These are phyloP conservation scores for Boletus reticulatus DNA, from an alignment of 768 basidiomycete genomes.

Conservation along the genomic window DNA sequence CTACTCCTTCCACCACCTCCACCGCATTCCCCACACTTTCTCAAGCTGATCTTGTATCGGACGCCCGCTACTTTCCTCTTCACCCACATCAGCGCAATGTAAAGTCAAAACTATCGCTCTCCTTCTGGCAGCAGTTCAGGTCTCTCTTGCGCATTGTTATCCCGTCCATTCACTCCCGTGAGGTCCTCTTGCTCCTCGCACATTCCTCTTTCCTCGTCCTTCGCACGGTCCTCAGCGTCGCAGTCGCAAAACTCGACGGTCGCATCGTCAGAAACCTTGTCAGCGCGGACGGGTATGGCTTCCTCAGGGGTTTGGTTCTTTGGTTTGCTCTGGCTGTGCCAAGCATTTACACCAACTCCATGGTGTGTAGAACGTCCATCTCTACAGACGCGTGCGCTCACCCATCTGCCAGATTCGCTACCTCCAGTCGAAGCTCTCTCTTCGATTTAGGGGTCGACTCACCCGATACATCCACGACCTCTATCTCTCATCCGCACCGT, in stretches of 20 bases:
- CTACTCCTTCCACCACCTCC: constrained; percentile 52
- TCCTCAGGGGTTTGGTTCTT: constrained; percentile 72
- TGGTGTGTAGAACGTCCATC: constrained; percentile 47
- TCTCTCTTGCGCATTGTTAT: constrained; percentile 72
- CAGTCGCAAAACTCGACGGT: constrained; percentile 87
- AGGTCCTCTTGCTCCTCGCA: constrained; percentile 66
- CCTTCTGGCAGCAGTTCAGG: constrained; percentile 69
- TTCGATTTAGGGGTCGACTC: constrained; percentile 79
- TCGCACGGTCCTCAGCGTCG: constrained; percentile 83
- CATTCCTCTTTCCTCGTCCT: constrained; percentile 87
- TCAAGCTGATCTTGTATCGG: constrained; percentile 47
- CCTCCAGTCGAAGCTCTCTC: constrained; percentile 81
- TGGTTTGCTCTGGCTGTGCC: constrained; percentile 94
- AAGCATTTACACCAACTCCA: constrained; percentile 93
- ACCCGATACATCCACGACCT: constrained; percentile 91
- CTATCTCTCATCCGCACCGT: constrained; percentile 74
- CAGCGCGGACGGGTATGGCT: constrained; percentile 81
- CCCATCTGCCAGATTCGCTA: constrained; percentile 67
- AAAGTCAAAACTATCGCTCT: constrained; percentile 56
- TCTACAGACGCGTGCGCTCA: background rate
- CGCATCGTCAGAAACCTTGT: constrained; percentile 86
- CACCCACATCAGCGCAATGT: constrained; percentile 34
- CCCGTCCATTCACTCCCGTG: constrained; percentile 61
- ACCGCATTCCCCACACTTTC: constrained; percentile 66
- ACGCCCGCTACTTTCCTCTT: constrained; percentile 62